Evolutionary conservation across 306 rosid genomes (phyloP).

Genomic region (Quercus wislizeni): DNA sequence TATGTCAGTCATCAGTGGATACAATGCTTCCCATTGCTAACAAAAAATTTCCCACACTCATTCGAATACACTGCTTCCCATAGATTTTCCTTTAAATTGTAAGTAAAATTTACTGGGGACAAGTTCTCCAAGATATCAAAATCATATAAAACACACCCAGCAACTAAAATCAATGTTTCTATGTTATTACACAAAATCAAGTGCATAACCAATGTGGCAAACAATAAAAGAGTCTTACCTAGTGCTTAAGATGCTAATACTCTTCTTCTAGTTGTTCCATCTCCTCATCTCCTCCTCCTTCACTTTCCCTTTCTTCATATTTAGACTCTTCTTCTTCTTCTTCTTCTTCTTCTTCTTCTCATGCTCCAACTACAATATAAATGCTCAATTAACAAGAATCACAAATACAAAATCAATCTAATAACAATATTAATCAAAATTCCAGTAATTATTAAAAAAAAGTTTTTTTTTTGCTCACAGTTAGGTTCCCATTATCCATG

Average conservation of each 20-base stretch:
- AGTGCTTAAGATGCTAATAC: slow-evolving; percentile 56
- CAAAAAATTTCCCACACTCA: no score
- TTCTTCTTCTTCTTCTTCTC: slow-evolving; percentile 32
- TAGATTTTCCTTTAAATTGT: background rate
- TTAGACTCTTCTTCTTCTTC: slow-evolving; percentile 15
- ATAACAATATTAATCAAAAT: background rate
- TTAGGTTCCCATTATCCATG: slow-evolving; percentile 6
- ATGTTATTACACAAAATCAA: background rate
- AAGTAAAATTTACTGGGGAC: background rate
- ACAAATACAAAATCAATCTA: background rate
- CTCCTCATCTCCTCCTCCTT: slow-evolving; percentile 39
- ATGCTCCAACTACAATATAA: slow-evolving; percentile 30
- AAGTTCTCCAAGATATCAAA: slow-evolving; percentile 4
- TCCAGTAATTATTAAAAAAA: background rate
- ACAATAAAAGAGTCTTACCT: slow-evolving; percentile 46
- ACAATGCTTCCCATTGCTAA: no score
- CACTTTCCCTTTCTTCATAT: no score
- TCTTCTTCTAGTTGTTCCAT: slow-evolving; percentile 81
- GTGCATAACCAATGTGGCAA: background rate
- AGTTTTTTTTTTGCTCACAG: slow-evolving; percentile 6
- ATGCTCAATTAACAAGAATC: slow-evolving; percentile 20
- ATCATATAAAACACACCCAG: slow-evolving; percentile 10
- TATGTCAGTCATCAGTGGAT: no score
- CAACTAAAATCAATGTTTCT: slow-evolving; percentile 6
- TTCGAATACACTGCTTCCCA: background rate